Evolutionary conservation across 345 rosid species (phyloP), one percentile per base, ranked within the genome.

Genomic region (Dipteronia sinensis): DNA sequence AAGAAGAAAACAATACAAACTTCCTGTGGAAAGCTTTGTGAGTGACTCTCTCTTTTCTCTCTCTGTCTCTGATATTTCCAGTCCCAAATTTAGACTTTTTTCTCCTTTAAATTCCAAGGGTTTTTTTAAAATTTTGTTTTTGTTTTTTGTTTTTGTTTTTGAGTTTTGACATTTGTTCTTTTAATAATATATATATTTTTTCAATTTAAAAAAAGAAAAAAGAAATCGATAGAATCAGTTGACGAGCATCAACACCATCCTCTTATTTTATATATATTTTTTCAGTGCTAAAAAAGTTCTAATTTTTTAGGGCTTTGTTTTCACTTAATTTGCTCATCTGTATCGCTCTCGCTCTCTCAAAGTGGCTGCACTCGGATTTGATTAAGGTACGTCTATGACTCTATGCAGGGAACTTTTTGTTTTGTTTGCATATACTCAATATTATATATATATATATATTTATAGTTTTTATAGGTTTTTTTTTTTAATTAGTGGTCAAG

Each of bases 351-450:
- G 34, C 10, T 58, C 51, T 20, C 53, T 20, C 1, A 44, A 10
- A 75, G 51, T 25, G 61, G 63, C 71, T 12, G 71, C 64, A 29
- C 49, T 75, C 62, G 20, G 44, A 9, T 49, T 65, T n/a, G 29
- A 22, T 49, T n/a, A 8, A 65, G 77, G 77, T 75, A n/a, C 53
- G 77, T 65, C 63, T 42, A 20, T 46, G 3, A 51, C 71, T 65
- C 63, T 42, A 20, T 46, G 7, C 13, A 5, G 22, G 44, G 7
- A 75, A 44, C 27, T 61, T 44, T 27, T 40, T 19, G 2, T 5
- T 51, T 63, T 23, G 40, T 64, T 29, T 74, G 2, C 63, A 27
- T 49, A 6, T 6, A 2, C 17, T 19, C 25, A 46, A 5, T 10
- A 19, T 31, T 31, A 31, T 31, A 31, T 16, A 13, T 1, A 10